These are phyloP conservation scores for Talaromyces rugulosus DNA, from an alignment of 2,329 filamentous ascomycete genomes.

Conservation along the genomic window DNA sequence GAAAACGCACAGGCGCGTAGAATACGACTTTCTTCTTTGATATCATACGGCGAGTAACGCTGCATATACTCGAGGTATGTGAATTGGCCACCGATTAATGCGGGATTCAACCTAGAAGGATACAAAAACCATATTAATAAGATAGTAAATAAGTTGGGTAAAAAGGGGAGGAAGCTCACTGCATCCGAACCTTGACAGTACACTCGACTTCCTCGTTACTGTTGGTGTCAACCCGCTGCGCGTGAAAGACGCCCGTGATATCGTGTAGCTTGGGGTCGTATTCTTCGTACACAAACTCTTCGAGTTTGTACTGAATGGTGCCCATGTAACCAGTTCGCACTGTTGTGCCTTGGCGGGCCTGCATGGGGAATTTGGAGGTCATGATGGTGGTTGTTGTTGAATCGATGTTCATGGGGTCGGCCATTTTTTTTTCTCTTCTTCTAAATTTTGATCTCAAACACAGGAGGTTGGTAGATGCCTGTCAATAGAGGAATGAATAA, in stretches of 20 bases:
- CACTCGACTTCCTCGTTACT: conserved; percentile 3
- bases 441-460: not conserved
- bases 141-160: no score
- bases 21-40: not conserved
- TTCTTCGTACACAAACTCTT: not conserved
- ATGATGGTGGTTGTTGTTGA: not conserved
- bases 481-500: not conserved
- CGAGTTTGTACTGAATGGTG: not conserved
- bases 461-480: no score
- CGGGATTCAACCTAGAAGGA: not conserved
- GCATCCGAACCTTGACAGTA: conserved; percentile 2
- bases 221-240: not conserved
- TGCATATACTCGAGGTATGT: not conserved
- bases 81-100: not conserved
- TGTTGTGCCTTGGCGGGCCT: not conserved
- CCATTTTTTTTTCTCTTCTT: not conserved
- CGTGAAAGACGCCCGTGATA: not conserved
- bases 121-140: no score
- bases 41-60: not conserved
- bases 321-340: conserved; percentile 7
- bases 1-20: not conserved
- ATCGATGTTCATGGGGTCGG: not conserved
- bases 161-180: not conserved
- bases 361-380: not conserved
- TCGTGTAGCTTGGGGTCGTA: conserved; percentile 2